Conservation (phyloP, 192 early-diverging fungal species). For the Coemansia sp. region DNA sequence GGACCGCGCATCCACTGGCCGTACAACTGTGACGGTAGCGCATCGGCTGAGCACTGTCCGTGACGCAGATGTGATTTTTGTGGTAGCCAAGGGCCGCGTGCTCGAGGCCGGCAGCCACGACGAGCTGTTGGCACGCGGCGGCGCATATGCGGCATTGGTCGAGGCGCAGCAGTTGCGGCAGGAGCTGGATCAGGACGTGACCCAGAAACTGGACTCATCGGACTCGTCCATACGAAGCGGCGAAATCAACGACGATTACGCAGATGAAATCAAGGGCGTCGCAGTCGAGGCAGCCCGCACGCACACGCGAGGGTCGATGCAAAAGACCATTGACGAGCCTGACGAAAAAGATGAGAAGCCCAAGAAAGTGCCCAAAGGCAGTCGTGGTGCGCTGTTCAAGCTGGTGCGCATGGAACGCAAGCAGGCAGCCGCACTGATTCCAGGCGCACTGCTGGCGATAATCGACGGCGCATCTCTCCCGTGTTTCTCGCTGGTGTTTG, state of each 20-base stretch:
- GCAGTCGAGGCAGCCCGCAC: not conserved
- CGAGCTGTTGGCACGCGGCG: constrained; percentile 60
- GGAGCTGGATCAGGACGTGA: constrained; percentile 22
- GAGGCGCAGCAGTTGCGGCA: constrained; percentile 62
- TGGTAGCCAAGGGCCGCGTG: constrained; percentile 69
- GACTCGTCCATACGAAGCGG: not conserved
- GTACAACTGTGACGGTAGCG: constrained; percentile 91
- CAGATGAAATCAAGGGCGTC: not conserved
- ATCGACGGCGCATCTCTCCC: constrained; percentile 77
- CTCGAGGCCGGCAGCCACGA: constrained; percentile 78
- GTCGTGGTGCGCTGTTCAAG: constrained; percentile 23
- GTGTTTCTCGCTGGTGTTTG: constrained; percentile 72
- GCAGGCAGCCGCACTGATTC: constrained; percentile 44
- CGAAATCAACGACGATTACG: not conserved
- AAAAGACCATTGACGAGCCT: not conserved
- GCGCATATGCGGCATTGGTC: constrained; percentile 55
- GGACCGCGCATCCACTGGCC: constrained; percentile 68
- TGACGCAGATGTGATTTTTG: constrained; percentile 83
- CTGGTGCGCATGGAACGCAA: constrained; percentile 49
- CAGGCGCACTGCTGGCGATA: constrained; percentile 63
- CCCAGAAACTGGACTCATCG: not conserved
- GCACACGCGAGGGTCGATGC: not conserved
- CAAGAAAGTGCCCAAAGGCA: not conserved
- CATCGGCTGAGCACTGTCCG: constrained; percentile 87
- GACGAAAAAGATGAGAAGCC: not conserved